Conservation (phyloP, 176 grass and related monocot species). For the Carex cristatella region DNA sequence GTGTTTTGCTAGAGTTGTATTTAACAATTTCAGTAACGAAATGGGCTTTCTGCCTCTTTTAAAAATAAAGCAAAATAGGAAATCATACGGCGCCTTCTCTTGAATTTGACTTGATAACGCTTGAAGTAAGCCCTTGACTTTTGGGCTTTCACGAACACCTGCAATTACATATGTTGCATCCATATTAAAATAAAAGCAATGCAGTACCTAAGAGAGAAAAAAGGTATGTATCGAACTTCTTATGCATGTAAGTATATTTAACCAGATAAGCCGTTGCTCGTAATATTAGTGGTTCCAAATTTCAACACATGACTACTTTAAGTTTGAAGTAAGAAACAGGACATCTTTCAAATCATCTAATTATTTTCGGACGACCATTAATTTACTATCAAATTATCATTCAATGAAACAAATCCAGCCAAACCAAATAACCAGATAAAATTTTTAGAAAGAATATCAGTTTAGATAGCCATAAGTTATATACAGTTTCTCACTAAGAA, state of each 20-base stretch:
- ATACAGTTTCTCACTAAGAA: not conserved
- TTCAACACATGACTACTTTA: not conserved
- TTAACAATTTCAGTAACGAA: no score
- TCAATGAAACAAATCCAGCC: not conserved
- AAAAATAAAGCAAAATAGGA: no score
- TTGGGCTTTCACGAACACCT: slow-evolving; percentile 49
- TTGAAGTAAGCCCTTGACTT: slow-evolving; percentile 59
- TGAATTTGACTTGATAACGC: slow-evolving; percentile 72
- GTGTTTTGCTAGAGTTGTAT: no score
- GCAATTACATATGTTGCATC: not conserved
- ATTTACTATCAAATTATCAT: not conserved
- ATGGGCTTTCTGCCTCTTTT: no score
- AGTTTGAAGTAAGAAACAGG: not conserved
- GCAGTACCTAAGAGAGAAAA: not conserved
- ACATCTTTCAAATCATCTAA: not conserved
- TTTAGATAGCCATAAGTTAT: not conserved
- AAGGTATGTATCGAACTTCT: not conserved
- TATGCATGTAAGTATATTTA: not conserved
- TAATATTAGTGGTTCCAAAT: not conserved
- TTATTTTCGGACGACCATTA: not conserved
- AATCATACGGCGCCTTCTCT: slow-evolving; percentile 51
- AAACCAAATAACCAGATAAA: not conserved
- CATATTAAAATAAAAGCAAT: not conserved
- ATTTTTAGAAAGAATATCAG: not conserved
- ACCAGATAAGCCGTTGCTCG: not conserved